Percentiles rank a stretch among this genome's conserved stretches.
Evolutionary conservation across 2,329 filamentous ascomycete genomes (phyloP).

Genomic region (Exophiala sp.): DNA sequence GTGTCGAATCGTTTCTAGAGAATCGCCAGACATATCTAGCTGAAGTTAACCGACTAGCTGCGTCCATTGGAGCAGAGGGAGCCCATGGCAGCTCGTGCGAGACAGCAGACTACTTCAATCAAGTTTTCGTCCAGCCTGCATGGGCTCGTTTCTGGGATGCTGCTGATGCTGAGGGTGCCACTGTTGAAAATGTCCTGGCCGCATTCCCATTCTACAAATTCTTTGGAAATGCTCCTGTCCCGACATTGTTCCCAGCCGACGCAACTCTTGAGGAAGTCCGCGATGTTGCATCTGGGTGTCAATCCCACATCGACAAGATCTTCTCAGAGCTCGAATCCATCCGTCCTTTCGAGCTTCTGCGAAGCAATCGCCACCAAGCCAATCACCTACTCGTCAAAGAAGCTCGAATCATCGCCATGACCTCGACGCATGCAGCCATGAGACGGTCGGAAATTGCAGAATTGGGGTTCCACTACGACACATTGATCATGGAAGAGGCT

Average conservation of each 20-base stretch:
- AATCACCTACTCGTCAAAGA: constrained; percentile 95
- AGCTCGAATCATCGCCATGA: constrained; percentile 98
- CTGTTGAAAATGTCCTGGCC: constrained; percentile 60
- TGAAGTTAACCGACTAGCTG: constrained; percentile 82
- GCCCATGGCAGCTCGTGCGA: constrained; percentile 96
- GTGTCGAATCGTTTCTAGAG: constrained; percentile 92
- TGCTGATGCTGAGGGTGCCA: constrained; percentile 54
- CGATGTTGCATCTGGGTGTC: constrained; percentile 78
- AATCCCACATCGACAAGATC: constrained; percentile 82
- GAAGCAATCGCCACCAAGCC: constrained; percentile 83
- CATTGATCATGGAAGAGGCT: constrained; percentile 96
- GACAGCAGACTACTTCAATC: constrained; percentile 94
- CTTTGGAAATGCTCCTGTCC: constrained; percentile 75
- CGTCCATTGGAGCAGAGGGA: constrained; percentile 79
- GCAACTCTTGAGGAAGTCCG: constrained; percentile 64
- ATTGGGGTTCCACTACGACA: constrained; percentile 96
- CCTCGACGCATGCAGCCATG: constrained; percentile 95
- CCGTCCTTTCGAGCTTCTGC: constrained; percentile 88
- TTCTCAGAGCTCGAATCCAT: constrained; percentile 92
- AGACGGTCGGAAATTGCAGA: constrained; percentile 82
- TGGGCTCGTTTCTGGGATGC: constrained; percentile 81
- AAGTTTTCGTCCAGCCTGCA: constrained; percentile 80
- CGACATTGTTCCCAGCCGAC: constrained; percentile 72
- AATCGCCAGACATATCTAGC: constrained; percentile 73
- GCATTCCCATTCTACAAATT: constrained; percentile 85